These are phyloP conservation scores for Verticillium dahliae DNA, from an alignment of 2,329 filamentous ascomycete species.

Conservation along the genomic window DNA sequence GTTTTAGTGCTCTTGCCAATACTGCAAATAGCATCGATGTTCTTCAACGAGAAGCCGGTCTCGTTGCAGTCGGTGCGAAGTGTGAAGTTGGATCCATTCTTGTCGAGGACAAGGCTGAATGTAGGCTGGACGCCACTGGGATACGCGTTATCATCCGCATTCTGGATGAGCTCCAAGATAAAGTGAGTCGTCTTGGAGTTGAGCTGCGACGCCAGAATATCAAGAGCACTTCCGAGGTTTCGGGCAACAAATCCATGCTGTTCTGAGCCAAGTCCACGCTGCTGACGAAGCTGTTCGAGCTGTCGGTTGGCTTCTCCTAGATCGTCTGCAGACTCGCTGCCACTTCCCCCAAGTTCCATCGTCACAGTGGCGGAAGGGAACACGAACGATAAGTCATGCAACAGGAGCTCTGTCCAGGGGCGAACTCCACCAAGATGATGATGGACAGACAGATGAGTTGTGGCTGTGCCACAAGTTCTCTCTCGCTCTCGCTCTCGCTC, in stretches of 20 bases:
- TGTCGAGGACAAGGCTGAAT: slow-evolving; percentile 12
- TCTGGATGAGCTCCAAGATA: slow-evolving; percentile 30
- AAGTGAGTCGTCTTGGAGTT: slow-evolving; percentile 25
- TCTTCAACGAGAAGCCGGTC: slow-evolving; percentile 18
- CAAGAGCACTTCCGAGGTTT: neutral
- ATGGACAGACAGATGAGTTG: too few species aligned
- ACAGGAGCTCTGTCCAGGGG: too few species aligned
- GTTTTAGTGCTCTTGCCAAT: slow-evolving; percentile 26
- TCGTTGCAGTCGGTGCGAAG: slow-evolving; percentile 23
- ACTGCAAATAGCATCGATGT: slow-evolving; percentile 25
- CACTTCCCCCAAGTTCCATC: too few species aligned
- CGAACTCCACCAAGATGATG: too few species aligned
- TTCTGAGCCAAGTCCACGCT: neutral
- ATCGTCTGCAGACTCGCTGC: neutral
- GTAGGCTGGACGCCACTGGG: slow-evolving; percentile 3
- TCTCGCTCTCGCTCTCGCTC: too few species aligned
- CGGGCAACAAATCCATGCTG: neutral
- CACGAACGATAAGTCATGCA: too few species aligned
- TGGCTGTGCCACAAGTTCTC: too few species aligned
- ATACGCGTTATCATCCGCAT: slow-evolving; percentile 30
- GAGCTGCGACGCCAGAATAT: slow-evolving; percentile 6
- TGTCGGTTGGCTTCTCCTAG: neutral
- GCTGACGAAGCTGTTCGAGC: neutral
- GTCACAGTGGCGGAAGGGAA: too few species aligned
- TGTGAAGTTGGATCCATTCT: slow-evolving; percentile 6